A percentile compares a stretch with the other conserved stretches of the same genome.
Evolutionary conservation across 306 rosid genomes (phyloP).

Genomic region (Styphnolobium japonicum): DNA sequence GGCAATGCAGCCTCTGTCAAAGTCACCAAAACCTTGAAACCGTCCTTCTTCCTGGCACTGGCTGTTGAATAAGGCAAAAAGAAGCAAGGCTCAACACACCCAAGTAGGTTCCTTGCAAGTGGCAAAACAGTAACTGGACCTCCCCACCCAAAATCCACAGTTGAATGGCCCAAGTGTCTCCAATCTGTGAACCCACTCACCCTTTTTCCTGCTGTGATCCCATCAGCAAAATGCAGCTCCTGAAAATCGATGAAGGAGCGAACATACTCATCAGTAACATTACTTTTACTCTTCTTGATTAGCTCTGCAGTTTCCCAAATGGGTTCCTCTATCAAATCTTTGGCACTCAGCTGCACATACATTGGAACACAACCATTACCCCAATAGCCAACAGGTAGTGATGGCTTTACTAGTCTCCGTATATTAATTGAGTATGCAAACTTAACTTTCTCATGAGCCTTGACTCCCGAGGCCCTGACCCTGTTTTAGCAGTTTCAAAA

Average conservation of each 20-base stretch:
- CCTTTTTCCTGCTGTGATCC: conserved; percentile 64
- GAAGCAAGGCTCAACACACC: conserved; percentile 80
- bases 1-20: conserved; percentile 54
- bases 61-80: conserved; percentile 73
- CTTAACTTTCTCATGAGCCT: conserved; percentile 54
- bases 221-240: conserved; percentile 55
- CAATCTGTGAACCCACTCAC: conserved; percentile 92
- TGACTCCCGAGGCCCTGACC: conserved; percentile 46
- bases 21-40: conserved; percentile 67
- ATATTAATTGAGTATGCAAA: conserved; percentile 70
- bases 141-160: conserved; percentile 95
- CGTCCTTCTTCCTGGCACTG: conserved; percentile 25
- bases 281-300: conserved; percentile 72
- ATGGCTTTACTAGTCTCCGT: conserved; percentile 53
- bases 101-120: conserved; percentile 62
- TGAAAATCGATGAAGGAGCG: conserved; percentile 72
- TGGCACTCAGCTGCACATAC: conserved; percentile 54
- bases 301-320: conserved; percentile 68
- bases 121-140: conserved; percentile 89
- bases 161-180: conserved; percentile 81
- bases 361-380: conserved; percentile 87
- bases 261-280: conserved; percentile 64
- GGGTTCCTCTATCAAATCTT: conserved; percentile 51
- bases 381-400: conserved; percentile 70
- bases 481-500: conserved; percentile 32